Percentiles rank a stretch among this genome's conserved stretches.
Conservation (phyloP, 2,329 filamentous ascomycete species). For the Arthrobotrys musiformis region DNA sequence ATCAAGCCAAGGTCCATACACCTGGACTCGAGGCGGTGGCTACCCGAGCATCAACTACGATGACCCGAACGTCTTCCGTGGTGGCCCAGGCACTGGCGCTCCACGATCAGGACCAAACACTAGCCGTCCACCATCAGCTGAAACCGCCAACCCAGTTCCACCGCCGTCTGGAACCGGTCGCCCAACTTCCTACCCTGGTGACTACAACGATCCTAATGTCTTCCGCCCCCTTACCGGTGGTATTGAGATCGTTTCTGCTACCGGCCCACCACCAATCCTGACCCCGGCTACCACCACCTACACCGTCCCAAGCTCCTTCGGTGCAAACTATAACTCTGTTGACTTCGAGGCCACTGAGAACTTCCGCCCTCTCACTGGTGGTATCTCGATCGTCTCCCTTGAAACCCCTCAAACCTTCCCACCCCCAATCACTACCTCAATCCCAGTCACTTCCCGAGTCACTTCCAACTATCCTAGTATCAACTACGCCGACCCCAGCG, state of each 20-base stretch:
- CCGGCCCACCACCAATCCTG: slow-evolving; percentile 4
- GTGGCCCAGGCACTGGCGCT: slow-evolving; percentile 11
- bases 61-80: slow-evolving; percentile 47
- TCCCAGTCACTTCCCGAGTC: slow-evolving; percentile 28
- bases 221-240: slow-evolving; percentile 29
- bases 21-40: slow-evolving; percentile 26
- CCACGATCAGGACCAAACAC: not conserved
- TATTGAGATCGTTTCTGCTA: slow-evolving; percentile 37
- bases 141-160: not conserved
- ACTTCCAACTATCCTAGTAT: slow-evolving; percentile 49
- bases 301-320: slow-evolving; percentile 19
- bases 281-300: slow-evolving; percentile 30
- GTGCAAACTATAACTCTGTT: slow-evolving; percentile 39
- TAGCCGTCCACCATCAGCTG: not conserved
- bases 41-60: slow-evolving; percentile 52
- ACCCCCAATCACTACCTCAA: slow-evolving; percentile 33
- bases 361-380: slow-evolving; percentile 30
- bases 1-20: slow-evolving; percentile 13
- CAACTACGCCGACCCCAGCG: slow-evolving; percentile 28
- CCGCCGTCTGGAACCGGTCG: slow-evolving; percentile 12
- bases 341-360: slow-evolving; percentile 41
- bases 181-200: slow-evolving; percentile 25
- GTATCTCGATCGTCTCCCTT: slow-evolving; percentile 33
- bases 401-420: slow-evolving; percentile 44
- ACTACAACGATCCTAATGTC: slow-evolving; percentile 38